Percentiles rank a stretch among this genome's conserved stretches.
Conservation (phyloP, 345 rosid genomes). For the Mangifera indica region DNA sequence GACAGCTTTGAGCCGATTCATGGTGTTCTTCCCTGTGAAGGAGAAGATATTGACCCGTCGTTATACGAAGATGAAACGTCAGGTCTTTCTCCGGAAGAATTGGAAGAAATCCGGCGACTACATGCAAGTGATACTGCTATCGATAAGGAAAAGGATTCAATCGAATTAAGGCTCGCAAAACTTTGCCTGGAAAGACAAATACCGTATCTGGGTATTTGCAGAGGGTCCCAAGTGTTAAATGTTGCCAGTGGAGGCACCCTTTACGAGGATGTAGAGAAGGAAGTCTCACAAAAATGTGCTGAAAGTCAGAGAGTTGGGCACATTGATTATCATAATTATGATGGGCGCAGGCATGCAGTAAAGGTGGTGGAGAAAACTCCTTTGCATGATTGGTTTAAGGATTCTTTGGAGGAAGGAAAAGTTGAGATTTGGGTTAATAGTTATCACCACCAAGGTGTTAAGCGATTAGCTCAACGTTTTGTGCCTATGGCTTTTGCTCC, state of each 20-base stretch:
- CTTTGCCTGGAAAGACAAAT: conserved; percentile 82
- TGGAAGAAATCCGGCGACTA: conserved; percentile 63
- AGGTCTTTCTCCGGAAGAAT: conserved; percentile 53
- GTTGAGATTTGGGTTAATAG: conserved; percentile 77
- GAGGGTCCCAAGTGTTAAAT: conserved; percentile 80
- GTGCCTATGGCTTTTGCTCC: conserved; percentile 81
- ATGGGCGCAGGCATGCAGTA: conserved; percentile 70
- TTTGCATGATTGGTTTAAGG: conserved; percentile 63
- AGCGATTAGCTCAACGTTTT: conserved; percentile 63
- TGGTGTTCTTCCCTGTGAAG: conserved; percentile 91
- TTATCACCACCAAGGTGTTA: conserved; percentile 92
- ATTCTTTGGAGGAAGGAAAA: conserved; percentile 47
- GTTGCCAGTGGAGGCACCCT: conserved; percentile 88
- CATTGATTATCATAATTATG: conserved; percentile 74
- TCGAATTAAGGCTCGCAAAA: conserved; percentile 68
- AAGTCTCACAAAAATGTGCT: conserved; percentile 34
- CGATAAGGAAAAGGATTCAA: conserved; percentile 76
- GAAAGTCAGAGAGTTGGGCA: conserved; percentile 42
- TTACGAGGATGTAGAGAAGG: conserved; percentile 68
- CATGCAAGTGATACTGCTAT: conserved; percentile 72
- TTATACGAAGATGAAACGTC: conserved; percentile 52
- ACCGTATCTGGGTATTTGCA: conserved; percentile 81
- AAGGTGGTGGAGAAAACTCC: conserved; percentile 57
- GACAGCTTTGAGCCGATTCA: conserved; percentile 92
- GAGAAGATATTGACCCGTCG: conserved; percentile 89